Evolutionary conservation across 176 grass and related monocot species (phyloP), one percentile per base, ranked within the genome.

Genomic region (Pontederia crassipes): DNA sequence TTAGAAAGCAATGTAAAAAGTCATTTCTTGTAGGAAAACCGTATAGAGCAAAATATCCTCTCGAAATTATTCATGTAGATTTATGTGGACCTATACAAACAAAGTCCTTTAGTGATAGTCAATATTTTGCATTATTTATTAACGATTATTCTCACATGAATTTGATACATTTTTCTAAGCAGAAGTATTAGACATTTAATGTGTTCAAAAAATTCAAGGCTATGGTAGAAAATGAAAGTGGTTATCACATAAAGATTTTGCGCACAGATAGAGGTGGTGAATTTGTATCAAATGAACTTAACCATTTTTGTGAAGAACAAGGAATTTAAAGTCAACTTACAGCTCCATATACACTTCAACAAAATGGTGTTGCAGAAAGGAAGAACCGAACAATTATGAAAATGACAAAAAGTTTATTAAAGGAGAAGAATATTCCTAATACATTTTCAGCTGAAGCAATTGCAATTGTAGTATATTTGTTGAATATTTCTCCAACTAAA

Each of bases 401-500:
- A 13, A 52, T 73, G 45, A 4, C 2, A 6, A 26, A 15, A 28
- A 35, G 15, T 4, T 26, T 73, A 18, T 12, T 52, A 47, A n/a
- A 40, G 4, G 17, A n/a, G 45, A 73, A 28, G 35, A 28, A 27
- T 1, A 1, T 58, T 26, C 15, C 56, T 9, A 58, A 26, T 9
- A 26, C 24, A 1, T 73, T 73, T 51, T 73, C 1, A 57, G 7
- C n/a, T 0, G 17, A 73, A 13, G 13, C 15, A 12, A 9, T 55
- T 13, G 17, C 35, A 13, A 48, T 0, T 13, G 11, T 3, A 8
- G 55, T 72, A 59, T 24, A 20, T 28, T 4, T 61, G 17, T 16
- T 73, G 17, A 73, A 73, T 17, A n/a, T 17, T 14, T 62, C 17
- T 73, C 46, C 57, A 8, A 63, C 57, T 1, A 52, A 49, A 14